Percentiles rank a stretch among this genome's conserved stretches.
These are phyloP conservation scores for Sporodiniella umbellata DNA, from an alignment of 371 early-diverging fungal species.

Conservation along the genomic window DNA sequence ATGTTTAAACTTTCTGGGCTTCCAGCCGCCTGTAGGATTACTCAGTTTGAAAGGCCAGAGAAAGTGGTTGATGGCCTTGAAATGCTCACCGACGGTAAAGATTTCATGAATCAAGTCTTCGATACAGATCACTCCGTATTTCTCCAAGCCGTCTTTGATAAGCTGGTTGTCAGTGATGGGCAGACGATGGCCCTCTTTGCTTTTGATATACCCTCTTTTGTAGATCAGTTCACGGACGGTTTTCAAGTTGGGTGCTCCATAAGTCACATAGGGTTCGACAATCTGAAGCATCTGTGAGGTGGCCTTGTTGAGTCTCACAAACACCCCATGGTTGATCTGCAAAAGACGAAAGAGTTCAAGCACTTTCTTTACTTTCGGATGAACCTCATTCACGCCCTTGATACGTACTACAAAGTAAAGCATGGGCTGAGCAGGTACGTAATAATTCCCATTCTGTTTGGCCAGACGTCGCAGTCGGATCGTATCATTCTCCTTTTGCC, in stretches of 20 bases:
- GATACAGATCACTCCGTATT: slow-evolving; percentile 92
- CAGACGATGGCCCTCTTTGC: slow-evolving; percentile 84
- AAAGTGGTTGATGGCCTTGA: slow-evolving; percentile 86
- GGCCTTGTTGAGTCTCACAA: slow-evolving; percentile 96
- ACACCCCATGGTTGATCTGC: slow-evolving; percentile 98
- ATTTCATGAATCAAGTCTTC: slow-evolving; percentile 99
- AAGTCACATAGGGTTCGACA: slow-evolving; percentile 96
- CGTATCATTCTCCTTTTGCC: slow-evolving; percentile 79
- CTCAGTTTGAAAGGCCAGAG: slow-evolving; percentile 98
- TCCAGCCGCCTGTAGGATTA: slow-evolving; percentile 95
- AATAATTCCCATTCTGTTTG: slow-evolving; percentile 82
- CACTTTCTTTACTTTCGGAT: slow-evolving; percentile 98
- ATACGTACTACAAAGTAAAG: slow-evolving; percentile 94
- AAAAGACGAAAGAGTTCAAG: slow-evolving; percentile 96
- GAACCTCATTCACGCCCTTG: slow-evolving; percentile 92
- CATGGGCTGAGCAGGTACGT: slow-evolving; percentile 92
- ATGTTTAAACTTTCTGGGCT: slow-evolving; percentile 90
- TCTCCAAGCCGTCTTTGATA: slow-evolving; percentile 89
- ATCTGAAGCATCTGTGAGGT: slow-evolving; percentile 96
- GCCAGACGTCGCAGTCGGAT: slow-evolving; percentile 87
- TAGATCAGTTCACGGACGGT: slow-evolving; percentile 97
- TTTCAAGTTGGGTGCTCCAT: slow-evolving; percentile 96
- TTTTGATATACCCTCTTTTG: slow-evolving; percentile 97
- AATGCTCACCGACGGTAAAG: slow-evolving; percentile 93
- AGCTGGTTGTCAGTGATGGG: slow-evolving; percentile 94